Percentiles rank a stretch among this genome's conserved stretches.
phyloP scores from a whole-genome alignment of 331 rosid genomes.

The Telfairia occidentalis region DNA sequence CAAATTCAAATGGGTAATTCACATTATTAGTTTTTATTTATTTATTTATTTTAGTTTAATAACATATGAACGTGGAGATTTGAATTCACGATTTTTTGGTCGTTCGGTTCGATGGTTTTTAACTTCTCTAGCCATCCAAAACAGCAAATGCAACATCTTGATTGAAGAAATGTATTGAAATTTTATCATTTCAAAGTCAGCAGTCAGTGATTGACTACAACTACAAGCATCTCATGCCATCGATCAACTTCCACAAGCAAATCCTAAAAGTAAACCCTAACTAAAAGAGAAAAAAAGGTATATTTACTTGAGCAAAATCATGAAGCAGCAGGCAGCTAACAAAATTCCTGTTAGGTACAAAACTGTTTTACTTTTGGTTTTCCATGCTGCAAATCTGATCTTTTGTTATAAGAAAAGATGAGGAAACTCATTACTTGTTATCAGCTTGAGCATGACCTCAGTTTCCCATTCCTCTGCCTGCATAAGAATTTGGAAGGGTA shows the following conservation, averaged over 20 bases:
- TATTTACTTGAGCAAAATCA: not conserved
- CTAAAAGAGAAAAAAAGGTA: not conserved
- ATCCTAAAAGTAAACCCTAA: not conserved
- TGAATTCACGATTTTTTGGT: too few species aligned
- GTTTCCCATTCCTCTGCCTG: constrained; percentile 73
- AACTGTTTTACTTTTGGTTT: constrained; percentile 16
- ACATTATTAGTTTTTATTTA: not conserved
- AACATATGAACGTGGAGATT: too few species aligned
- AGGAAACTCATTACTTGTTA: constrained; percentile 20
- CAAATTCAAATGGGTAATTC: not conserved
- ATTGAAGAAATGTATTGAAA: not conserved
- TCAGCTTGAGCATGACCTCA: constrained; percentile 52
- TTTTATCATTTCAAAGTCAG: not conserved
- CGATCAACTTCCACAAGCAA: not conserved
- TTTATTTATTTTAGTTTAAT: too few species aligned
- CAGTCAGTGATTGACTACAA: not conserved
- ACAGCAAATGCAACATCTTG: not conserved
- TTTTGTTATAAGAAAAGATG: constrained; percentile 20
- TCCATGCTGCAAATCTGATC: constrained; percentile 21
- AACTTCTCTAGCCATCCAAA: too few species aligned
- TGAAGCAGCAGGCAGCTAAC: constrained; percentile 10
- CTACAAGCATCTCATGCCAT: not conserved
- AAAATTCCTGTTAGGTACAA: constrained; percentile 6
- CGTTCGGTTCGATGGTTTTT: too few species aligned
- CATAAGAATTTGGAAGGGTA: constrained; percentile 17